Evolutionary conservation across 148 eudicot species (phyloP), one percentile per base, ranked within the genome.

Genomic region (Spergularia bocconei): DNA sequence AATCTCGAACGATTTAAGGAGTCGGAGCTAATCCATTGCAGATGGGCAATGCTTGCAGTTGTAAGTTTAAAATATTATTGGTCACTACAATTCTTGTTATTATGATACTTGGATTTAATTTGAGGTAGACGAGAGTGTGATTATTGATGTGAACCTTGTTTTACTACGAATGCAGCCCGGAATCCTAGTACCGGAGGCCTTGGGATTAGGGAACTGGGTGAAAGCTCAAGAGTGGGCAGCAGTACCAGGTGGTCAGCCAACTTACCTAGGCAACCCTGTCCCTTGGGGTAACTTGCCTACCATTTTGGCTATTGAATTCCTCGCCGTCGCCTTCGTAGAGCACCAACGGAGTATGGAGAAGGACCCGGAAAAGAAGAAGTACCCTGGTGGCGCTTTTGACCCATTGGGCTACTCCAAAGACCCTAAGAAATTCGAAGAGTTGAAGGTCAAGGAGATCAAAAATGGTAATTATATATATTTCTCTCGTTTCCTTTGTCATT

Each of bases 1-100:
- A 95, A 95, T 72, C 82, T 95, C 4, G 96, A 95, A 85, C 86
- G 98, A 76, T 95, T 84, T 80, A 95, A 95, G 86, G 98, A 95
- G 74, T 92, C 97, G 4, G 98, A 95, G 72, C 87, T 95, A 76
- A 82, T 82, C 62, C 98, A 95, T 75, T 95, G 98, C 90, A 77
- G 98, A 90, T 95, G 98, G 98, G 97, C 97, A 20, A 95, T 95
- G 98, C 96, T 95, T 77, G 98, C 98, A 50, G 98, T 95, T 71
- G 98, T 95, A 87, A 88, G 96, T 83, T 44, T 5, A 11, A 62
- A 38, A n/a, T 19, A 23, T 7, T 6, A 23, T 7, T 6, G 23
- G 61, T 17, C 36, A 9, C 29, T 1, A 21, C 7, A 14, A 10
- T 9, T 14, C 59, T 61, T 41, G 1, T 5, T 36, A n/a, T 23